A percentile compares a stretch with the other conserved stretches of the same genome.
These are phyloP conservation scores for Adansonia rubrostipa DNA, from an alignment of 441 rosid genomes.

Conservation along the genomic window DNA sequence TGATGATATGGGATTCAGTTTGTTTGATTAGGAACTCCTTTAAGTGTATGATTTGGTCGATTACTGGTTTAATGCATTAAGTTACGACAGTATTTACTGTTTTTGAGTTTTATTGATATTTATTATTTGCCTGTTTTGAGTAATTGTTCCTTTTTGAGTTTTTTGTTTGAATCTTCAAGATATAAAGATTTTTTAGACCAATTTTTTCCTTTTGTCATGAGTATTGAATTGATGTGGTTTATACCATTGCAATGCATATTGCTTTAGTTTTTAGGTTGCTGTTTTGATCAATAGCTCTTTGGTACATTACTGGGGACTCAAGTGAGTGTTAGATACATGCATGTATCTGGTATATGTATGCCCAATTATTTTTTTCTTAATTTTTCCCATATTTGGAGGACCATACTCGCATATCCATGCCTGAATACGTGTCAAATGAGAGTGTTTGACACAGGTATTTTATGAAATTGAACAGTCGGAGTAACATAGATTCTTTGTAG, in stretches of 20 bases:
- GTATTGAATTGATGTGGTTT: not conserved
- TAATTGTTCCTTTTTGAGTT: not conserved
- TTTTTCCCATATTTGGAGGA: not conserved
- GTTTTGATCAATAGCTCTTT: not conserved
- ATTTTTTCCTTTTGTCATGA: not conserved
- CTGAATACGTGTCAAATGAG: no score
- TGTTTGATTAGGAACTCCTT: conserved; percentile 58
- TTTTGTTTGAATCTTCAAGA: not conserved
- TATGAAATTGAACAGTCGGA: no score
- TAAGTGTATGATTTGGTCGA: not conserved
- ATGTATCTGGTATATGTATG: not conserved
- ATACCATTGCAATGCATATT: not conserved
- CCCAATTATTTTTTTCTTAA: not conserved
- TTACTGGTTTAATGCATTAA: not conserved
- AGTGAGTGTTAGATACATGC: not conserved
- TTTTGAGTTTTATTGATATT: not conserved
- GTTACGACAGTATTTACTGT: not conserved
- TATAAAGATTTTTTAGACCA: not conserved
- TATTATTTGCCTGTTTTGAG: not conserved
- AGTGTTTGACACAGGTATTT: no score
- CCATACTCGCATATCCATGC: not conserved
- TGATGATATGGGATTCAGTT: conserved; percentile 79
- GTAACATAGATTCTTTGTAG: no score
- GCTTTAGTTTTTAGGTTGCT: not conserved
- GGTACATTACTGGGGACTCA: not conserved